phyloP scores from a whole-genome alignment of 2,329 filamentous ascomycete genomes.

The Arthrobotrys megalospora region DNA sequence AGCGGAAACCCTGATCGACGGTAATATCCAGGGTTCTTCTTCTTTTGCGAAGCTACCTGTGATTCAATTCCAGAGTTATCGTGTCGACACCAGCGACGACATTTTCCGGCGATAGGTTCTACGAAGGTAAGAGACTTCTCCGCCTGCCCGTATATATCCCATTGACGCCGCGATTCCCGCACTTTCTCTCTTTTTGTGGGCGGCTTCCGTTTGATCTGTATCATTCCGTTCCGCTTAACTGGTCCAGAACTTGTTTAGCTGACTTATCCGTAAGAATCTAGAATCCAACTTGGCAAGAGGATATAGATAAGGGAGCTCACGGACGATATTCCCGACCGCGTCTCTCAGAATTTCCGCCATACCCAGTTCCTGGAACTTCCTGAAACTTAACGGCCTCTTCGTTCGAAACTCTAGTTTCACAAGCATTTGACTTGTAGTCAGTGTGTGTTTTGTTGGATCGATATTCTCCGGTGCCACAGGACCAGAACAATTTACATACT shows the following conservation, averaged over 20 bases:
- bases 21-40: conserved; percentile 50
- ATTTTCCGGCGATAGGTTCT: conserved; percentile 46
- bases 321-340: conserved; percentile 38
- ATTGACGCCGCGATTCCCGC: conserved; percentile 33
- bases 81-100: conserved; percentile 44
- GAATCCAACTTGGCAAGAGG: conserved; percentile 33
- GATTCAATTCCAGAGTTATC: conserved; percentile 53
- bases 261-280: conserved; percentile 43
- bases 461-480: conserved; percentile 26
- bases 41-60: conserved; percentile 34
- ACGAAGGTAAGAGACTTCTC: conserved; percentile 36
- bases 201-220: conserved; percentile 15
- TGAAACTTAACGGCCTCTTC: conserved; percentile 34
- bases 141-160: not conserved
- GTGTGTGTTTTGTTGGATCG: conserved; percentile 38
- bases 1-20: conserved; percentile 53
- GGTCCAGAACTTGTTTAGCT: conserved; percentile 40
- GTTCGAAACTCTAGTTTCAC: conserved; percentile 30
- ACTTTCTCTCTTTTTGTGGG: conserved; percentile 26
- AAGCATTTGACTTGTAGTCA: conserved; percentile 39
- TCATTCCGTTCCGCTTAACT: conserved; percentile 21
- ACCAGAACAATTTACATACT: conserved; percentile 2
- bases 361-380: conserved; percentile 27
- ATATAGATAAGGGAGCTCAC: conserved; percentile 39
- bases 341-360: conserved; percentile 22